These are phyloP conservation scores for Garcileccinum viscosum DNA, from an alignment of 1,284 basidiomycete species.

Conservation along the genomic window DNA sequence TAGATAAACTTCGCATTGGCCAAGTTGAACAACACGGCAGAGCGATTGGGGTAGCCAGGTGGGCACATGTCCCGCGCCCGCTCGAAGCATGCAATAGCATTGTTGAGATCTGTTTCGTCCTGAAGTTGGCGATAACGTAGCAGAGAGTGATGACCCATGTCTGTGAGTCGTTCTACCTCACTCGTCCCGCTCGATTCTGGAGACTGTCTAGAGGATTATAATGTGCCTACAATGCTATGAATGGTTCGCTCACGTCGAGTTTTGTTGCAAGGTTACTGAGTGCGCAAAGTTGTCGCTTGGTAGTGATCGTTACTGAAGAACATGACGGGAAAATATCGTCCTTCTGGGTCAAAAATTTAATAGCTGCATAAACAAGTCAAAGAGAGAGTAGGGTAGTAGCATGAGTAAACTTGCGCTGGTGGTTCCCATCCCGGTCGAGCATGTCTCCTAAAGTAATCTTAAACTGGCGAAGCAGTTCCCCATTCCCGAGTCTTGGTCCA, in stretches of 20 bases:
- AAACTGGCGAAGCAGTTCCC: background rate
- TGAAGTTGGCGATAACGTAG: background rate
- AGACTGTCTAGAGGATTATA: background rate
- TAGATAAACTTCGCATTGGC: background rate
- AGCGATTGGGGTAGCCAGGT: background rate
- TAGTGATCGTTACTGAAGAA: background rate
- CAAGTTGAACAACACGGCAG: background rate
- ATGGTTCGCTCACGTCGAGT: background rate
- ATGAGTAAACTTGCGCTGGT: background rate
- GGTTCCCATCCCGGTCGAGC: background rate
- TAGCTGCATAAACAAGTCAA: background rate
- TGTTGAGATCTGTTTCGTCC: background rate
- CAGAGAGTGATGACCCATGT: background rate
- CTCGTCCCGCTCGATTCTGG: background rate
- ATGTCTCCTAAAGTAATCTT: background rate
- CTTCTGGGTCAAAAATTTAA: background rate
- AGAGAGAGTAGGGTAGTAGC: background rate
- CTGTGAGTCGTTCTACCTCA: background rate
- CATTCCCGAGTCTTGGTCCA: background rate
- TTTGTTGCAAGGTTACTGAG: background rate
- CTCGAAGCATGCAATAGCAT: background rate
- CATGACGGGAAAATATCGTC: background rate
- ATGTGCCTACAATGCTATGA: background rate
- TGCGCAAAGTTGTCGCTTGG: background rate
- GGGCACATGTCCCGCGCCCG: background rate